These are phyloP conservation scores for Tylopilus intermedius DNA, from an alignment of 768 basidiomycete genomes.

Conservation along the genomic window DNA sequence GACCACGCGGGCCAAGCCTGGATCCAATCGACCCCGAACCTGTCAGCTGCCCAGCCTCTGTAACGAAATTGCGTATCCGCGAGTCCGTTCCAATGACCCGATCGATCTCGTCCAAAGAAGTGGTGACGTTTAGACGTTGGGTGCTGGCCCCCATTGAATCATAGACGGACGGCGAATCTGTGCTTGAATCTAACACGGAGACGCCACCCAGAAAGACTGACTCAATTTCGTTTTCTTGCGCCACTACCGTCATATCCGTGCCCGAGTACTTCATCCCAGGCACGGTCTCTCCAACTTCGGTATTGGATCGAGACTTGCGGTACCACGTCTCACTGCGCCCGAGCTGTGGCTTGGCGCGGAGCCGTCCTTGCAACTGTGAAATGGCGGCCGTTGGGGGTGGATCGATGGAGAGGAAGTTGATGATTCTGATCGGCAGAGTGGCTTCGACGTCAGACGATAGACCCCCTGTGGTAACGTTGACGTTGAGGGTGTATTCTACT, in stretches of 20 bases:
- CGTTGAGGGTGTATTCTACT: slow-evolving; percentile 66
- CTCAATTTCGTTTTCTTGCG: slow-evolving; percentile 15
- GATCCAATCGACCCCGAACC: slow-evolving; percentile 15
- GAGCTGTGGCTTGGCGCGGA: slow-evolving; percentile 22
- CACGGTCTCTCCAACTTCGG: slow-evolving; percentile 21
- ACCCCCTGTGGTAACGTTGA: slow-evolving; percentile 56
- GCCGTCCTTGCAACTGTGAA: slow-evolving; percentile 16
- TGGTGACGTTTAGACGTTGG: slow-evolving; percentile 10
- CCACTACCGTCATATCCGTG: slow-evolving; percentile 25
- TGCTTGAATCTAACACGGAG: slow-evolving; percentile 8
- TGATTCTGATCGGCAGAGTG: slow-evolving; percentile 67
- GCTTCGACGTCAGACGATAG: slow-evolving; percentile 62
- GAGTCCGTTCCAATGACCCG: slow-evolving; percentile 18
- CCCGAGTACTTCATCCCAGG: slow-evolving; percentile 32
- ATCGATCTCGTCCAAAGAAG: slow-evolving; percentile 29
- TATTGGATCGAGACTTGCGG: slow-evolving; percentile 24
- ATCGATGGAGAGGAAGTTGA: slow-evolving; percentile 85
- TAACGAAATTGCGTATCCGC: slow-evolving; percentile 23
- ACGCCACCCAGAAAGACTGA: slow-evolving; percentile 8
- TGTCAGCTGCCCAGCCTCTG: slow-evolving; percentile 16
- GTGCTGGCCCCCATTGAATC: slow-evolving; percentile 24
- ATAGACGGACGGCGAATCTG: slow-evolving; percentile 24
- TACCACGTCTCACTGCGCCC: slow-evolving; percentile 28
- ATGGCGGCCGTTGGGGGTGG: slow-evolving; percentile 51
- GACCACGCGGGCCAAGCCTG: slow-evolving; percentile 15